Percentiles rank a stretch among this genome's conserved stretches.
These are phyloP conservation scores for Talaromyces sp. DNA, from an alignment of 2,329 filamentous ascomycete genomes.

Conservation along the genomic window DNA sequence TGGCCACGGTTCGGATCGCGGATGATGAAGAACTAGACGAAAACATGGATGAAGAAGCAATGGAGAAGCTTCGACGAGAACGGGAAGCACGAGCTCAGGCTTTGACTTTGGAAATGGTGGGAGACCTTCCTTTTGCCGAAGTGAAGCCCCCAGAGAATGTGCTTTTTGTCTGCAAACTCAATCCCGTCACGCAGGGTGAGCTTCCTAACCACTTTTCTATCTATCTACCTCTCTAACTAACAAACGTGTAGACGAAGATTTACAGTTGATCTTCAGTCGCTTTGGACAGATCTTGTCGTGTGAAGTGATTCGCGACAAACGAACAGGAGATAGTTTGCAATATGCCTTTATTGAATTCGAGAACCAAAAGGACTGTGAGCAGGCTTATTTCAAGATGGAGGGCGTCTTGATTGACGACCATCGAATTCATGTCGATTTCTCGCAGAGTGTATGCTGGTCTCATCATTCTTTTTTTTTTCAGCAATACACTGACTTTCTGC, in stretches of 20 bases:
- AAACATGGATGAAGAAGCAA: constrained; percentile 72
- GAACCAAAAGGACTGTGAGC: constrained; percentile 85
- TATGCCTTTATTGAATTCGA: constrained; percentile 98
- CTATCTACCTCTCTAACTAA: constrained; percentile 8
- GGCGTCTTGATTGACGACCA: constrained; percentile 94
- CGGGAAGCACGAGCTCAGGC: constrained; percentile 90
- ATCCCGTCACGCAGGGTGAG: constrained; percentile 77
- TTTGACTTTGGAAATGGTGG: constrained; percentile 94
- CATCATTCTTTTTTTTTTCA: neutral
- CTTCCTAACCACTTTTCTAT: neutral
- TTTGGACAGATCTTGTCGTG: constrained; percentile 94
- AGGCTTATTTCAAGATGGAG: constrained; percentile 98
- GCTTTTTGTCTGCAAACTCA: constrained; percentile 96
- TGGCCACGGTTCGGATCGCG: constrained; percentile 85
- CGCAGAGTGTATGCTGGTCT: constrained; percentile 69
- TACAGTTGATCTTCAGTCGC: constrained; percentile 92
- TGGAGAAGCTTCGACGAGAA: constrained; percentile 76
- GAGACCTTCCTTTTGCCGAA: constrained; percentile 93
- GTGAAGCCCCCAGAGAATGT: constrained; percentile 97
- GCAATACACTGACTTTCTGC: constrained; percentile 16
- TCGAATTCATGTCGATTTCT: constrained; percentile 97
- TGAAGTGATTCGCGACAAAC: constrained; percentile 90
- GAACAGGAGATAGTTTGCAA: constrained; percentile 89
- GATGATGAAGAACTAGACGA: constrained; percentile 80
- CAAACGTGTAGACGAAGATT: constrained; percentile 64